Evolutionary conservation across 2,329 filamentous ascomycete genomes (phyloP).

Genomic region (Talaromyces sp.): DNA sequence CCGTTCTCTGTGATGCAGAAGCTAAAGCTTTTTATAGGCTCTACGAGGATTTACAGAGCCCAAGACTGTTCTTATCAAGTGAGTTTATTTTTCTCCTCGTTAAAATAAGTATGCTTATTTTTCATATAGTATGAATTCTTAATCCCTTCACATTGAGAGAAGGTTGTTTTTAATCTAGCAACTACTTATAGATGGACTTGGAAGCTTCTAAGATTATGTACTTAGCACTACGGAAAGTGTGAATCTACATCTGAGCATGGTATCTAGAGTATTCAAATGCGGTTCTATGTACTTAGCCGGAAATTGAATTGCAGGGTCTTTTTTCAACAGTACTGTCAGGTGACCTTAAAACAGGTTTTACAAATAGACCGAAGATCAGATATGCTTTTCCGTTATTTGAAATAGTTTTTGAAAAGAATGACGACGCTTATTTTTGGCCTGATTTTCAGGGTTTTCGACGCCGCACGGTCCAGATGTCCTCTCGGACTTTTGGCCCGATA

Average conservation of each 20-base stretch:
- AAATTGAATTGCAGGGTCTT: background rate
- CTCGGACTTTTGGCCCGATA: background rate
- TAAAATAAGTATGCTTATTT: background rate
- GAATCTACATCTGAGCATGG: background rate
- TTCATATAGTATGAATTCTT: conserved; percentile 1
- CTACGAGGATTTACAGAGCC: conserved; percentile 1
- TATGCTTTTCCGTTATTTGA: background rate
- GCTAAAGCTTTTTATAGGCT: background rate
- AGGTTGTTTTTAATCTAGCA: background rate
- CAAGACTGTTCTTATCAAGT: conserved; percentile 7
- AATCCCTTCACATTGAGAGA: background rate
- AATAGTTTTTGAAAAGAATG: background rate
- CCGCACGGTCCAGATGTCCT: background rate
- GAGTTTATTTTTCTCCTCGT: background rate
- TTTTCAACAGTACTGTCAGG: background rate
- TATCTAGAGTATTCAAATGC: background rate
- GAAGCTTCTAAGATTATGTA: background rate
- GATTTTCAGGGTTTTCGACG: background rate
- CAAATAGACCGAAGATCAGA: background rate
- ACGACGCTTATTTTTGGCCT: background rate
- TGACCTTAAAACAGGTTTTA: background rate
- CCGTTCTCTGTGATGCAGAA: background rate
- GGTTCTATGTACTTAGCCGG: background rate
- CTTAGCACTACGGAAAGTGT: background rate
- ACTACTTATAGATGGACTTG: background rate